Conservation (phyloP, 2,329 filamentous ascomycete species). For the Neoarthrinium moseri region DNA sequence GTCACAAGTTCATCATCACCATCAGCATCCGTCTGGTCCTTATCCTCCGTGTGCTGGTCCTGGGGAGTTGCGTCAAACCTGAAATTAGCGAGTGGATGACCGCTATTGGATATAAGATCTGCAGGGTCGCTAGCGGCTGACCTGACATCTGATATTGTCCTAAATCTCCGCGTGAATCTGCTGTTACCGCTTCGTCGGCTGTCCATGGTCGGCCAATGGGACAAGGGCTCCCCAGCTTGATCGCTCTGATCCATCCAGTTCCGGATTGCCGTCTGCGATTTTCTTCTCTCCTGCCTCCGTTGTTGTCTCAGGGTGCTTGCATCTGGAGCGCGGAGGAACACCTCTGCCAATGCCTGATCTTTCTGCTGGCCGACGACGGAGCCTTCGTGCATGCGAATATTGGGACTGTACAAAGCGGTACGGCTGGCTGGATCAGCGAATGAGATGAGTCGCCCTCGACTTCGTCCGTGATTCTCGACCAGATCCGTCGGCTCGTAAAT, state of each 20-base stretch:
- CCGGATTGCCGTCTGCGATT: constrained; percentile 78
- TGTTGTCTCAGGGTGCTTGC: constrained; percentile 59
- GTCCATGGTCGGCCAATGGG: constrained; percentile 50
- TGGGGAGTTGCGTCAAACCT: constrained; percentile 36
- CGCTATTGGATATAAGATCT: constrained; percentile 52
- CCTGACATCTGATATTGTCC: constrained; percentile 54
- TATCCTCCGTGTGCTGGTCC: constrained; percentile 45
- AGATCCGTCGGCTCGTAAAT: constrained; percentile 84
- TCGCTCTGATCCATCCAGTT: constrained; percentile 84
- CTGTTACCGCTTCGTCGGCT: constrained; percentile 52
- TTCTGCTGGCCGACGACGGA: constrained; percentile 88
- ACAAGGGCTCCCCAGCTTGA: constrained; percentile 43
- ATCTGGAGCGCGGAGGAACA: constrained; percentile 75
- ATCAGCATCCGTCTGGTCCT: constrained; percentile 75
- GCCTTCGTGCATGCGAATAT: constrained; percentile 72
- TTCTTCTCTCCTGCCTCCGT: constrained; percentile 62
- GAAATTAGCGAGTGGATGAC: constrained; percentile 22
- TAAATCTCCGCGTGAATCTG: constrained; percentile 45
- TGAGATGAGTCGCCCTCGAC: constrained; percentile 50
- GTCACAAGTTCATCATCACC: constrained; percentile 88
- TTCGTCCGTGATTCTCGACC: constrained; percentile 66
- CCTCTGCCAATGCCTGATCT: constrained; percentile 85
- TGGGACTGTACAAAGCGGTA: constrained; percentile 71
- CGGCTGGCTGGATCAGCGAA: constrained; percentile 55
- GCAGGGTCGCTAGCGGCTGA: constrained; percentile 65